phyloP scores from a whole-genome alignment of 352 stramenopile genomes.

The Phytophthora europaea region DNA sequence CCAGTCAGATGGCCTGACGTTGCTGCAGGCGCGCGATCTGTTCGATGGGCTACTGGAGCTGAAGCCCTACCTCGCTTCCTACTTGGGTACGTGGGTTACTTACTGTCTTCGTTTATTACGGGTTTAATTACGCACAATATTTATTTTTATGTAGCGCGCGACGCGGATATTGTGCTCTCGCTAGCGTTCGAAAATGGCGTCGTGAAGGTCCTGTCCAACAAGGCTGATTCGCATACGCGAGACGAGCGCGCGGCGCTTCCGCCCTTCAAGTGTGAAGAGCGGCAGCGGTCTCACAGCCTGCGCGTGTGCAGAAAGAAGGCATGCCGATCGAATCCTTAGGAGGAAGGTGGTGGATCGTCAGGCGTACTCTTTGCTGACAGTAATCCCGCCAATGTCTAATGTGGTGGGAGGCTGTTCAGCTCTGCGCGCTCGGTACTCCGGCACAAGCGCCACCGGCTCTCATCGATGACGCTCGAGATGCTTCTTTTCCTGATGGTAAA shows the following conservation, averaged over 20 bases:
- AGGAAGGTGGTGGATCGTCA: not conserved
- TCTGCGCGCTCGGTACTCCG: slow-evolving; percentile 1
- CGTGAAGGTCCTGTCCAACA: slow-evolving; percentile 8
- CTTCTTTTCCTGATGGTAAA: slow-evolving; percentile 8
- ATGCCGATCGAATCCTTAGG: not conserved
- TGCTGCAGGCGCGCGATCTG: not conserved
- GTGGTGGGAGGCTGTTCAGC: slow-evolving; percentile 11
- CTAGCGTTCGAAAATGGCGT: slow-evolving; percentile 5
- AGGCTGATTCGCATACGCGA: not conserved
- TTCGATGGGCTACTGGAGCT: slow-evolving; percentile 6
- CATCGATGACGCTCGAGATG: slow-evolving; percentile 14
- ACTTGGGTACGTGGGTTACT: slow-evolving; percentile 2
- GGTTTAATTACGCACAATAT: no score
- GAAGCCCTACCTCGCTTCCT: not conserved
- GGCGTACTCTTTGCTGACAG: not conserved
- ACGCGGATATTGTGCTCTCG: slow-evolving; percentile 7
- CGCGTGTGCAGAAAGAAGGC: not conserved
- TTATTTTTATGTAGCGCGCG: not conserved
- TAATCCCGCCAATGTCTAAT: slow-evolving; percentile 1
- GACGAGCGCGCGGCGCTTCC: not conserved
- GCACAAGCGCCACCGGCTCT: slow-evolving; percentile 1
- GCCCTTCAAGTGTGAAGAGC: not conserved
- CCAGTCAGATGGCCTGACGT: no score
- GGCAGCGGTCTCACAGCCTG: no score
- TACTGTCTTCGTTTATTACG: no score